These are phyloP conservation scores for Adiantum capillusveneris DNA, from an alignment of 75 land plant species.

Conservation along the genomic window DNA sequence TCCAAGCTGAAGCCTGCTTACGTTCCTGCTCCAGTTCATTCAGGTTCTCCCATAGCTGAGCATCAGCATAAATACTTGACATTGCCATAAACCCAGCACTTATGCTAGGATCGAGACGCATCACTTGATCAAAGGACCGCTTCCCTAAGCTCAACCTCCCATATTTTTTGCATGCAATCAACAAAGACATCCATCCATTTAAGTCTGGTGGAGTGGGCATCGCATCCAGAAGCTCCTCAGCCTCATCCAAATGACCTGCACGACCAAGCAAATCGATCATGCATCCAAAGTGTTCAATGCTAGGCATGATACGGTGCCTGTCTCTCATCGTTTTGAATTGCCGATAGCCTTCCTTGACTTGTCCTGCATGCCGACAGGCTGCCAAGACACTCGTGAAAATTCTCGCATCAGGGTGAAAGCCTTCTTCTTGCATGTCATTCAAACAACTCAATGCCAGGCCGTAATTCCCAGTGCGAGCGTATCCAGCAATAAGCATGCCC, in stretches of 20 bases:
- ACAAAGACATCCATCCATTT: constrained; percentile 36
- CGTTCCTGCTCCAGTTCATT: constrained; percentile 18
- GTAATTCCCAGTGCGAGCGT: constrained; percentile 28
- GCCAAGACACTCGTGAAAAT: constrained; percentile 34
- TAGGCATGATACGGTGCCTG: constrained; percentile 22
- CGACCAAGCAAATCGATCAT: constrained; percentile 52
- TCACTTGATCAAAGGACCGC: constrained; percentile 19
- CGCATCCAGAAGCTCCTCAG: constrained; percentile 28
- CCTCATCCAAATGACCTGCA: constrained; percentile 40
- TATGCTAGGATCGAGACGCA: constrained; percentile 35
- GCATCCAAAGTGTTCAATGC: constrained; percentile 48
- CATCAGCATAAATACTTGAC: constrained; percentile 42
- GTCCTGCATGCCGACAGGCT: constrained; percentile 43
- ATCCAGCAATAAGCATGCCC: constrained; percentile 55
- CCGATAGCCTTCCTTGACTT: constrained; percentile 32
- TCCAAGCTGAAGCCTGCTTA: constrained; percentile 32
- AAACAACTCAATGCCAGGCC: constrained; percentile 37
- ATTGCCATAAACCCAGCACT: constrained; percentile 33
- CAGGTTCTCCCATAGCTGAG: constrained; percentile 40
- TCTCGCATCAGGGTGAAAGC: constrained; percentile 38
- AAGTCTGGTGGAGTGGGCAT: constrained; percentile 43
- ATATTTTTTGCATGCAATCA: constrained; percentile 35
- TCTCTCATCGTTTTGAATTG: constrained; percentile 29
- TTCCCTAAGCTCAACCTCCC: constrained; percentile 29
- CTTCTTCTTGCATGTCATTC: constrained; percentile 24